phyloP scores from a whole-genome alignment of 768 basidiomycete species.

The Lactarius tabidus region DNA sequence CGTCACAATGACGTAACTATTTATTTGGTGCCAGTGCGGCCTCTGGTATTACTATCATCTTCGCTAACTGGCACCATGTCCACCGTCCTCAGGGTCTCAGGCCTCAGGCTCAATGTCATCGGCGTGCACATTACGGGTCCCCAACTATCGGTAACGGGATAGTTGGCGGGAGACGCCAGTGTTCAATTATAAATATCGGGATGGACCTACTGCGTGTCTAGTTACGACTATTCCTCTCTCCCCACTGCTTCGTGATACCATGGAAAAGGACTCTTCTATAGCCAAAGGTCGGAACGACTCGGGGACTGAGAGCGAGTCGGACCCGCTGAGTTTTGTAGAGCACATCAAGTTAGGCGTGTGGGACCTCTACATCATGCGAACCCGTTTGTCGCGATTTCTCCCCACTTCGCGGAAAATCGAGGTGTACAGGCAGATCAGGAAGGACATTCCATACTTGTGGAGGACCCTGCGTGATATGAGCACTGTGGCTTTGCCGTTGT shows the following conservation, averaged over 20 bases:
- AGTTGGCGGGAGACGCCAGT: not conserved
- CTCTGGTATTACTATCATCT: too few relatives aligned
- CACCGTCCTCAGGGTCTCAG: too few relatives aligned
- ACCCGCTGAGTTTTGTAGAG: not conserved
- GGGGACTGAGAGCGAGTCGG: not conserved
- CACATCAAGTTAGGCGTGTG: not conserved
- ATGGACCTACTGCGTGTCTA: not conserved
- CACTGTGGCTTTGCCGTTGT: conserved; percentile 3
- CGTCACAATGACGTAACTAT: too few relatives aligned
- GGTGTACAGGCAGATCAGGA: not conserved
- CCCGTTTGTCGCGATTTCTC: not conserved
- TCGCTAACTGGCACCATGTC: too few relatives aligned
- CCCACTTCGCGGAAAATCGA: not conserved
- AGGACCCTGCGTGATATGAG: conserved; percentile 41
- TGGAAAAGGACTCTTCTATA: not conserved
- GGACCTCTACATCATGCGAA: not conserved
- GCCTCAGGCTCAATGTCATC: too few relatives aligned
- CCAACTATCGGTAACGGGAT: too few relatives aligned
- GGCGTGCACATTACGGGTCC: too few relatives aligned
- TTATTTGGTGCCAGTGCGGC: too few relatives aligned
- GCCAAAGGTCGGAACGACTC: not conserved
- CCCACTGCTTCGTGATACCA: not conserved
- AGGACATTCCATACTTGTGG: conserved; percentile 32
- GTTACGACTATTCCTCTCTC: not conserved
- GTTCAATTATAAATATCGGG: not conserved